Evolutionary conservation across 83 land plant genomes (phyloP).

Genomic region (Diphasiastrum complanatum): DNA sequence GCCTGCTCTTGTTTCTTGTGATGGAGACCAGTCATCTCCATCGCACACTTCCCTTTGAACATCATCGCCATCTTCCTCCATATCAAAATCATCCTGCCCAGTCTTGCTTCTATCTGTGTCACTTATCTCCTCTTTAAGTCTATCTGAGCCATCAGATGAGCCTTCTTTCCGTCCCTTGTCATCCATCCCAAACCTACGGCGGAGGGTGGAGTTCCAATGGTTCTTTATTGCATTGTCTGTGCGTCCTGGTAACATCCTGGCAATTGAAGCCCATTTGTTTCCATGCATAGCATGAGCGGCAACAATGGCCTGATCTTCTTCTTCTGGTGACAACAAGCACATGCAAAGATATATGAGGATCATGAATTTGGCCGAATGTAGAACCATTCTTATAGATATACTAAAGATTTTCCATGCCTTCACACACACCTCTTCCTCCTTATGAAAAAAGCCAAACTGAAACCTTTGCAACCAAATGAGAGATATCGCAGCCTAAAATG

Average conservation of each 20-base stretch:
- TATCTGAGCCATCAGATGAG: constrained; percentile 11
- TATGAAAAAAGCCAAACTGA: too few relatives aligned
- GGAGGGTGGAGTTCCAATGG: constrained; percentile 72
- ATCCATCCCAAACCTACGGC: constrained; percentile 36
- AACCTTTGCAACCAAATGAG: too few relatives aligned
- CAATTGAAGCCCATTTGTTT: constrained; percentile 77
- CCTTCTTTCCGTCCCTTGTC: constrained; percentile 19
- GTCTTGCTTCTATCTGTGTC: constrained; percentile 33
- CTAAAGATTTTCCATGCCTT: too few relatives aligned
- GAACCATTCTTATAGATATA: too few relatives aligned
- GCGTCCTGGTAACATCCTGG: constrained; percentile 63
- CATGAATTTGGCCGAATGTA: too few relatives aligned
- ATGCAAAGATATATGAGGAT: too few relatives aligned
- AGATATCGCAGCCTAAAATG: too few relatives aligned
- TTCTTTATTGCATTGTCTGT: constrained; percentile 83
- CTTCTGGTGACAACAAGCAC: too few relatives aligned
- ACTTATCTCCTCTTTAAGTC: constrained; percentile 22
- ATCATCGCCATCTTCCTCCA: constrained; percentile 31
- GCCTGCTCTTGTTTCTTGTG: not conserved
- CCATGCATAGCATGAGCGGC: constrained; percentile 70
- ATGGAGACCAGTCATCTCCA: too few relatives aligned
- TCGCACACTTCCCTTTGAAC: constrained; percentile 12
- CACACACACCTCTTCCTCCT: too few relatives aligned
- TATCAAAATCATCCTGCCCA: constrained; percentile 42
- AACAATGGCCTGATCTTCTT: constrained; percentile 54